Evolutionary conservation across 352 stramenopile genomes (phyloP), one percentile per base, ranked within the genome.

Genomic region (Phytopythium litorale): DNA sequence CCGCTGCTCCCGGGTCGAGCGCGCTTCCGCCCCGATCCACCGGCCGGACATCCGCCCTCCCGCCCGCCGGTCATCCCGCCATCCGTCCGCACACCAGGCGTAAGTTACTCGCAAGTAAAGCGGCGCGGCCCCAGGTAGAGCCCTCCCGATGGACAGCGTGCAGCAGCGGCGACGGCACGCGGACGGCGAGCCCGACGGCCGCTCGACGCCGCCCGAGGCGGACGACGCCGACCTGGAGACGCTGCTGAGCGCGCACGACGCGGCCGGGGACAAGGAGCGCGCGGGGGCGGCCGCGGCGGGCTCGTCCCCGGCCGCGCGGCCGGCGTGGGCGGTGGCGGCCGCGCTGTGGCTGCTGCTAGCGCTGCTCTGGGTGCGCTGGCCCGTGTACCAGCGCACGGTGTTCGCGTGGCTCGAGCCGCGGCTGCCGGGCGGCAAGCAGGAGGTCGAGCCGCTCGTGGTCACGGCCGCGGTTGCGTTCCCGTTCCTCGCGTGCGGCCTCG

Each of bases 341-440:
- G 58, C 9, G 3, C 42, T 53, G 13, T 87, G 73, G 75, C 53
- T 85, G n/a, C 21, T 80, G 7, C 65, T 71, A 2, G 48, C 49
- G n/a, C 63, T 85, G 9, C 56, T 79, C 13, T 87, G 73, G 75
- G 65, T 87, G 35, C 73, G 75, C 37, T 85, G 75, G 76, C 78
- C 75, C 5, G 58, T 85, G 46, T 83, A 78, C 51, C 63, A 78
- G 15, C 62, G 67, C 21, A 23, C 61, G 49, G 37, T 87, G 40
- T 51, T 68, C 30, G 52, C 76, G 30, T 48, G 46, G 18, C 43
- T 85, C 19, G 58, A 72, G 59, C 65, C 55, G 42, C 23, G 25
- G 30, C 56, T 85, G 23, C 8, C 35, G 15, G 67, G 67, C 9
- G 60, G 76, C 54, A 81, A 76, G 42, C 43, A 76, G 25, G 73